Percentiles rank a stretch among this genome's conserved stretches.
Conservation (phyloP, 257 asterid genomes). For the Nicotiana attenuata region DNA sequence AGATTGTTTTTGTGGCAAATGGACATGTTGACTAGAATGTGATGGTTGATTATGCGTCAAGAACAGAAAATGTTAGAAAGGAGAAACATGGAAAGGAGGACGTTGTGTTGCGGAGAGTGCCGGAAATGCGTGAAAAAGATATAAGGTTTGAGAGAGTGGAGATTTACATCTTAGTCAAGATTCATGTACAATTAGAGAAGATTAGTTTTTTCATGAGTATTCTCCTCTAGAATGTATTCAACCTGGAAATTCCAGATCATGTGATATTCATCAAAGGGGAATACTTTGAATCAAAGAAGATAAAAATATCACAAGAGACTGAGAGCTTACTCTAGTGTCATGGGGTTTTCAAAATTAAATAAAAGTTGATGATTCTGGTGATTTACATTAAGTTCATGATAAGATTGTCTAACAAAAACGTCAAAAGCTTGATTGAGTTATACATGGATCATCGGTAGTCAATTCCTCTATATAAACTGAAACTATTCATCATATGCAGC, state of each 20-base stretch:
- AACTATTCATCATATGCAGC: conserved; percentile 46
- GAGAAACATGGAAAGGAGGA: background rate
- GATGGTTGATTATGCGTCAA: background rate
- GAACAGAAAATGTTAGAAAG: background rate
- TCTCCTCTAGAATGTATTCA: background rate
- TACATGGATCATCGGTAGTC: background rate
- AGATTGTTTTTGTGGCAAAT: background rate
- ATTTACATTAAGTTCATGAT: background rate
- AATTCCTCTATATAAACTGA: background rate
- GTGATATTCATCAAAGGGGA: conserved; percentile 2
- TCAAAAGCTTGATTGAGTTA: background rate
- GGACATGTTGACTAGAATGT: background rate
- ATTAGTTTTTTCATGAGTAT: background rate
- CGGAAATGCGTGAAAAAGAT: background rate
- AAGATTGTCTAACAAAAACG: background rate
- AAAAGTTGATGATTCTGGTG: background rate
- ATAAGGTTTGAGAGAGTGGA: background rate
- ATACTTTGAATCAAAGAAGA: background rate
- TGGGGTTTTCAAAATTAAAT: background rate
- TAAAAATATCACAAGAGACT: background rate
- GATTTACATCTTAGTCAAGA: background rate
- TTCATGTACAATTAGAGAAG: background rate
- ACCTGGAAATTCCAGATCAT: background rate
- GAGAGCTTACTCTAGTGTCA: background rate
- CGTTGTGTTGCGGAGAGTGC: background rate